A percentile compares a stretch with the other conserved stretches of the same genome.
Conservation (phyloP, 805 yeast species). For the Kregervanrija delftensis region DNA sequence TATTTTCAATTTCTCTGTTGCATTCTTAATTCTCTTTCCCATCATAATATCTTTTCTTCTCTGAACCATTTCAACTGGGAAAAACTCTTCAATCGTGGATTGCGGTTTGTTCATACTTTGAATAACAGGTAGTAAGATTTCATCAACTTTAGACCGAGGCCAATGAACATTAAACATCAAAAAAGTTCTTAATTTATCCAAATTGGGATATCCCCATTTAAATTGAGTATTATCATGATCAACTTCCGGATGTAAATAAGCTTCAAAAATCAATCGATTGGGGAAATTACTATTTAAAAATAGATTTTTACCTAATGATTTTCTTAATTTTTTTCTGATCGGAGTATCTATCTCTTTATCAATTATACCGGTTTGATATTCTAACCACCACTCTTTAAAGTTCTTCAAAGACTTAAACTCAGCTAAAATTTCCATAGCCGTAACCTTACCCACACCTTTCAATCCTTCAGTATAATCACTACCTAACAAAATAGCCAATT, state of each 20-base stretch:
- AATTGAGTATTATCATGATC: slow-evolving; percentile 74
- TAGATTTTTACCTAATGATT: slow-evolving; percentile 44
- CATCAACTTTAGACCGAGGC: slow-evolving; percentile 70
- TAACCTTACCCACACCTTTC: slow-evolving; percentile 90
- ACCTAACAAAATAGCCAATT: slow-evolving; percentile 78
- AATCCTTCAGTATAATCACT: slow-evolving; percentile 94
- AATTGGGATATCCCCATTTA: slow-evolving; percentile 85
- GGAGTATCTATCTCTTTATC: slow-evolving; percentile 36
- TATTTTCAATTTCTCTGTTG: slow-evolving; percentile 42
- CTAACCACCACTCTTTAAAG: slow-evolving; percentile 54
- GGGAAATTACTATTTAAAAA: slow-evolving; percentile 60
- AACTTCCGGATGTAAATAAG: slow-evolving; percentile 76
- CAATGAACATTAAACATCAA: slow-evolving; percentile 72
- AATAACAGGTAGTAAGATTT: slow-evolving; percentile 78
- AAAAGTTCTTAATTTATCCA: slow-evolving; percentile 69
- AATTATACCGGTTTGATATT: slow-evolving; percentile 33
- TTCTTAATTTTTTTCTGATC: slow-evolving; percentile 52
- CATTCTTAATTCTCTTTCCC: slow-evolving; percentile 58
- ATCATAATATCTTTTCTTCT: slow-evolving; percentile 38
- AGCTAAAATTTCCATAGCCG: slow-evolving; percentile 83
- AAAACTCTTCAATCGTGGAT: slow-evolving; percentile 57
- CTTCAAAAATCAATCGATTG: slow-evolving; percentile 57
- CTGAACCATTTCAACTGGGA: slow-evolving; percentile 50
- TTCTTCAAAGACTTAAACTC: slow-evolving; percentile 51
- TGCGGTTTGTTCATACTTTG: slow-evolving; percentile 71